phyloP scores from a whole-genome alignment of 768 basidiomycete genomes.

The Lactifluus volemus region DNA sequence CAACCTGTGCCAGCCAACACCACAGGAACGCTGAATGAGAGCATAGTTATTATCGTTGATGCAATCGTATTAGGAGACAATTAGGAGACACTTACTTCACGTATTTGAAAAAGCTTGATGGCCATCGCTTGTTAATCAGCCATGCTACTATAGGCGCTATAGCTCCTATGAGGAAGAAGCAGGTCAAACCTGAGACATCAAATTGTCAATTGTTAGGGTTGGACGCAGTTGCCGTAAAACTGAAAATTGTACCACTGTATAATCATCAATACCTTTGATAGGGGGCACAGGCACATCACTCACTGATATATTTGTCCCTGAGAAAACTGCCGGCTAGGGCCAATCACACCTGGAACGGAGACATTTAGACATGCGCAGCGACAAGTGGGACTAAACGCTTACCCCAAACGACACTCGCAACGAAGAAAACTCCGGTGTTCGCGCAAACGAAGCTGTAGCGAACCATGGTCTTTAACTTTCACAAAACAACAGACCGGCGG shows the following conservation, averaged over 20 bases:
- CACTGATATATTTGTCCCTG: constrained; percentile 52
- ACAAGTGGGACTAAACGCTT: background rate
- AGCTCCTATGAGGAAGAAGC: constrained; percentile 71
- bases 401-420: constrained; percentile 21
- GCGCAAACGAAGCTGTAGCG: constrained; percentile 15
- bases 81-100: constrained; percentile 43
- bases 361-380: background rate
- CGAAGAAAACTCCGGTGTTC: constrained; percentile 18
- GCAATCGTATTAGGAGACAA: constrained; percentile 22
- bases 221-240: constrained; percentile 21
- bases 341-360: constrained; percentile 45
- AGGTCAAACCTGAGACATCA: constrained; percentile 38
- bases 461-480: background rate
- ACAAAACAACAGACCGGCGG: background rate
- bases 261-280: constrained; percentile 17
- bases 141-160: constrained; percentile 54
- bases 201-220: constrained; percentile 26
- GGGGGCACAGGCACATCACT: constrained; percentile 18
- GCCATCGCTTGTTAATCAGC: constrained; percentile 54
- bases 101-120: constrained; percentile 54
- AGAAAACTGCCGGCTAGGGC: constrained; percentile 51
- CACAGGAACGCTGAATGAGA: constrained; percentile 23
- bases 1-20: constrained; percentile 57
- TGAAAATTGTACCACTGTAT: background rate
- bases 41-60: constrained; percentile 33